A percentile compares a stretch with the other conserved stretches of the same genome.
Evolutionary conservation across 805 yeast species (phyloP).

Genomic region (Ascoidea tarda): DNA sequence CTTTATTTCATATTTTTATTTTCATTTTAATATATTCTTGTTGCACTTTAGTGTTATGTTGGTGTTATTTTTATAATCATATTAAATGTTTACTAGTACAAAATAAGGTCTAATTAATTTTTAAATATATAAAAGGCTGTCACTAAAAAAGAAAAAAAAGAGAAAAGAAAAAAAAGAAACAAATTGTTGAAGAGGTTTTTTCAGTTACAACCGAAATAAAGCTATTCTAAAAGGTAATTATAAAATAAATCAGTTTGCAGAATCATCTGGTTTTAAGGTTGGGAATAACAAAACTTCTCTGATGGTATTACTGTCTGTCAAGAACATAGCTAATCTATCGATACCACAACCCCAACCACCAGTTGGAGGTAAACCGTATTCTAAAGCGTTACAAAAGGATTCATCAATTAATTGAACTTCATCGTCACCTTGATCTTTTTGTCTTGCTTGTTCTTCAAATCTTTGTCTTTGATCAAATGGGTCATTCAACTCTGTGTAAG

Average conservation of each 20-base stretch:
- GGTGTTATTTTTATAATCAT: too few relatives aligned
- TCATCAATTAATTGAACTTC: slow-evolving; percentile 97
- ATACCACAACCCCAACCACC: slow-evolving; percentile 98
- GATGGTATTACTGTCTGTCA: slow-evolving; percentile 90
- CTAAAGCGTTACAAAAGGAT: slow-evolving; percentile 93
- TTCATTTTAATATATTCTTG: too few relatives aligned
- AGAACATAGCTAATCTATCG: slow-evolving; percentile 91
- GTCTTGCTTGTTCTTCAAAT: slow-evolving; percentile 98
- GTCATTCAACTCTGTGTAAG: slow-evolving; percentile 97
- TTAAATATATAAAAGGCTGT: too few relatives aligned
- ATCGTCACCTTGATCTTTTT: slow-evolving; percentile 97
- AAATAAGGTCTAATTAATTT: too few relatives aligned
- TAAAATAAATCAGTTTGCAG: too few relatives aligned
- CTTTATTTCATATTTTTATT: too few relatives aligned
- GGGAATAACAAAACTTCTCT: slow-evolving; percentile 98
- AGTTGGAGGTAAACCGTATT: slow-evolving; percentile 97
- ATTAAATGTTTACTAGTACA: too few relatives aligned
- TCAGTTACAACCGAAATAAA: too few relatives aligned
- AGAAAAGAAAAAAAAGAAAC: too few relatives aligned
- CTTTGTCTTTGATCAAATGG: slow-evolving; percentile 97
- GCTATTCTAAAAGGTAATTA: slow-evolving; percentile 4
- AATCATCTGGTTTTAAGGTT: slow-evolving; percentile 87
- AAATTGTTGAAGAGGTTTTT: too few relatives aligned
- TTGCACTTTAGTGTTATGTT: too few relatives aligned
- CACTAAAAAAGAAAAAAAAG: too few relatives aligned